Evolutionary conservation across 192 early-diverging fungal genomes (phyloP), one percentile per base, ranked within the genome.

Genomic region (Helicostylum pulchrum): DNA sequence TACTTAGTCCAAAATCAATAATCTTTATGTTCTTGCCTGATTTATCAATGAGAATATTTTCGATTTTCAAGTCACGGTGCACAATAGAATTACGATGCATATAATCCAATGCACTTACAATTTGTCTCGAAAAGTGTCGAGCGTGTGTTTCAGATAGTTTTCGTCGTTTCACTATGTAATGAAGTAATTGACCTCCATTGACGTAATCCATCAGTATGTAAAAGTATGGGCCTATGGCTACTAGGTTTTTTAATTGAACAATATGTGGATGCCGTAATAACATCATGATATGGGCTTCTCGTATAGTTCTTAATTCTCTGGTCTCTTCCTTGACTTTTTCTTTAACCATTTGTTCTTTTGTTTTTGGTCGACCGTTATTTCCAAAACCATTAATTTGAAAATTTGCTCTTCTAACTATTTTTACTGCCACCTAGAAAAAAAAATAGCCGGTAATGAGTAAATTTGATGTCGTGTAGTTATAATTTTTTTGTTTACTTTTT

Each of bases 1-100:
- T 94, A 39, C 85, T 87, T 74, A 94, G 91, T 0, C 92, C 92
- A 83, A 90, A 94, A 77, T 94, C 92, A 60, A 93, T 93, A 55
- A 94, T 90, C 66, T 91, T 91, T 55, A 94, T 86, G 39, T 75
- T 81, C 14, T 59, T 43, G 12, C 82, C 77, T 11, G 80, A 67
- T 57, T 90, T 65, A 36, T 67, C 89, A 19, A 94, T 78, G 66
- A 94, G 79, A 10, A 94, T 78, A 66, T 94, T 94, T 72, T 94
- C 92, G 66, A 88, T 87, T 73, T 94, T 94, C 39, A 94, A 76
- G 64, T 94, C 72, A 32, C 92, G 80, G 64, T 94, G 92, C 47
- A 87, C 80, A 53, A 85, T 77, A 64, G 78, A 80, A 66, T 88
- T 83, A 45, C 80, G 70, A 62, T 89, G 84, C 46, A 66, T 42